Base-by-base conservation (phyloP, 169 alveolate genomes). In the Plasmodium chabaudi region DNA sequence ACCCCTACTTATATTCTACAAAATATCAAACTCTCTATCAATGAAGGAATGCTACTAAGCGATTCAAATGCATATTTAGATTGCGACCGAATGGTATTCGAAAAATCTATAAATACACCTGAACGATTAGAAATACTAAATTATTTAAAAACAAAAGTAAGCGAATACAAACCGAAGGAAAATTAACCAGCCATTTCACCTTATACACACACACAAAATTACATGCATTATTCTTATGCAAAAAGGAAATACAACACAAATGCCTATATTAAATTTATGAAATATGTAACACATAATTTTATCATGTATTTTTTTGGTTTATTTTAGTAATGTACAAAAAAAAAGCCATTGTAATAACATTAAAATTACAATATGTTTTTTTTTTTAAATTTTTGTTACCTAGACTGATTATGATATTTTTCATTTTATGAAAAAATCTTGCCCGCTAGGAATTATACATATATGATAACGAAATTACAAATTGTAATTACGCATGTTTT, bases 381-480 rank as follows among this genome's bases (percentile, higher is more conserved):
- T 79, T 51, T 64, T 79, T 79, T 77, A n/a, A 55, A 53, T 65
- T 79, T 79, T 65, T 79, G 42, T 79, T 65, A 55, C 89, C 89
- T 79, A 79, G 89, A 74, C 89, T 74, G 89, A 79, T 79, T 79
- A 67, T 68, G 84, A 79, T 65, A 10, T 23, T 79, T 65, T 79
- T 65, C 89, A 79, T 79, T 79, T 68, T 67, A 64, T 79, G 89
- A 79, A 79, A 65, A 79, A 70, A 79, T 65, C 89, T 61, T 79
- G 89, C 89, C 82, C 89, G 89, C 89, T 79, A 79, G 89, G 89
- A n/a, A 46, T 68, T 39, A 65, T 34, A 34, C 42, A 34, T 34
- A 34, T 34, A 34, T 34, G 4, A 34, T 34, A 34, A 34, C 42
- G 42, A 34, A 34, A 34, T 3, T 34, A 4, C 42, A 34, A 34